These are phyloP conservation scores for Arthrinium phaeospermum DNA, from an alignment of 2,329 filamentous ascomycete genomes.

Conservation along the genomic window DNA sequence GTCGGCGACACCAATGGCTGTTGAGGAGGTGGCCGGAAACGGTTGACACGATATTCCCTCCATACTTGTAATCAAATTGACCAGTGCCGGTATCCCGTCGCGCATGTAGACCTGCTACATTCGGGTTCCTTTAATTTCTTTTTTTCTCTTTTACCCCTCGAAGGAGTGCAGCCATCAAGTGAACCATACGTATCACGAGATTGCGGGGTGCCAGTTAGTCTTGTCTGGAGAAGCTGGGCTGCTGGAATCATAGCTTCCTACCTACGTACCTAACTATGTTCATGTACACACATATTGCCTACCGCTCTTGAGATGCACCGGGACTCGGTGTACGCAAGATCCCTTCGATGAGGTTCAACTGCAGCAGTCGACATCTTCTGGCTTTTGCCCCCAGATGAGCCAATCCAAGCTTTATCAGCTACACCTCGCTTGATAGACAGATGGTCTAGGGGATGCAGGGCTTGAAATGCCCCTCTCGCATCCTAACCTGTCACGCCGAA, in stretches of 20 bases:
- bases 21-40: neutral
- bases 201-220: neutral
- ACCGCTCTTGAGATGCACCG: neutral
- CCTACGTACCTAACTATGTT: too few species aligned
- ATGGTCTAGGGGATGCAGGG: neutral
- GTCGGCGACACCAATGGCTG: neutral
- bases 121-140: neutral
- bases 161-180: neutral
- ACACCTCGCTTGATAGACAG: neutral
- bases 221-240: constrained; percentile 5
- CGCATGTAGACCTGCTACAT: neutral
- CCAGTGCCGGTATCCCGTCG: neutral
- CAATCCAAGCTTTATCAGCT: neutral
- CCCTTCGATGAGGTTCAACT: neutral
- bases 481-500: neutral
- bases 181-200: neutral
- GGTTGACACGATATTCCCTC: neutral
- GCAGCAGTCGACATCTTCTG: neutral
- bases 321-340: neutral
- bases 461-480: neutral
- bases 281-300: neutral
- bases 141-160: neutral
- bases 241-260: neutral
- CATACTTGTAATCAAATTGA: neutral
- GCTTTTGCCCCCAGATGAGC: neutral